phyloP scores from a whole-genome alignment of 495 filamentous ascomycete genomes.

The Penicillium arizonense region DNA sequence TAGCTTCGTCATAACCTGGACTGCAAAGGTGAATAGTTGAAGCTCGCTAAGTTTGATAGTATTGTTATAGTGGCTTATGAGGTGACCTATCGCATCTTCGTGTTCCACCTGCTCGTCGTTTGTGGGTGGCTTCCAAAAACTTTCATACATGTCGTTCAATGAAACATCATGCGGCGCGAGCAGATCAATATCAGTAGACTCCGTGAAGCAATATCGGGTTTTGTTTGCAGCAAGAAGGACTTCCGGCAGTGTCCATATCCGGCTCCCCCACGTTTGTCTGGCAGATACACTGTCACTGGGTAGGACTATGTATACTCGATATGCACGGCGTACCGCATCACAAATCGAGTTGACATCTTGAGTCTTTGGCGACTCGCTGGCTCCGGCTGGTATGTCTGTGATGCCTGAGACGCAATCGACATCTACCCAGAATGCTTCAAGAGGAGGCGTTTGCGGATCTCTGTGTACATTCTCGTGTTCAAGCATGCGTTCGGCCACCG shows the following conservation, averaged over 20 bases:
- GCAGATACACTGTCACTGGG: neutral
- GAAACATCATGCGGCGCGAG: neutral
- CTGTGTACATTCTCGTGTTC: neutral
- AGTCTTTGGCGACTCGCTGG: neutral
- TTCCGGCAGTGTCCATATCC: conserved; percentile 14
- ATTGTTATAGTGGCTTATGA: conserved; percentile 12
- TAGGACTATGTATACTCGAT: conserved; percentile 10
- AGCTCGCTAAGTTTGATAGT: conserved; percentile 12
- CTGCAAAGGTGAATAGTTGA: conserved; percentile 14
- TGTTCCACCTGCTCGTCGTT: neutral
- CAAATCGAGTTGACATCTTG: conserved; percentile 15
- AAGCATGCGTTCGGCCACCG: neutral
- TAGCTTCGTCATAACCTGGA: conserved; percentile 12
- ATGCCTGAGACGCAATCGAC: conserved; percentile 8
- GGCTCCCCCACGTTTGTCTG: conserved; percentile 6
- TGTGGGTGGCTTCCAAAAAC: conserved; percentile 7
- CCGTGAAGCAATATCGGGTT: conserved; percentile 10
- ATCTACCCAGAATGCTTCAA: conserved; percentile 13
- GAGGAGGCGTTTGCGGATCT: neutral
- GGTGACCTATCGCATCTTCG: conserved; percentile 11
- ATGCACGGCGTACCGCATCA: conserved; percentile 13
- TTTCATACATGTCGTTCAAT: conserved; percentile 13
- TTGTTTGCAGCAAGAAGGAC: conserved; percentile 12
- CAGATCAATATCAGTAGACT: neutral
- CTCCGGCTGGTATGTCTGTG: neutral